A percentile compares a stretch with the other conserved stretches of the same genome.
Conservation (phyloP, 768 basidiomycete genomes). For the Panaeolus cyanescens region DNA sequence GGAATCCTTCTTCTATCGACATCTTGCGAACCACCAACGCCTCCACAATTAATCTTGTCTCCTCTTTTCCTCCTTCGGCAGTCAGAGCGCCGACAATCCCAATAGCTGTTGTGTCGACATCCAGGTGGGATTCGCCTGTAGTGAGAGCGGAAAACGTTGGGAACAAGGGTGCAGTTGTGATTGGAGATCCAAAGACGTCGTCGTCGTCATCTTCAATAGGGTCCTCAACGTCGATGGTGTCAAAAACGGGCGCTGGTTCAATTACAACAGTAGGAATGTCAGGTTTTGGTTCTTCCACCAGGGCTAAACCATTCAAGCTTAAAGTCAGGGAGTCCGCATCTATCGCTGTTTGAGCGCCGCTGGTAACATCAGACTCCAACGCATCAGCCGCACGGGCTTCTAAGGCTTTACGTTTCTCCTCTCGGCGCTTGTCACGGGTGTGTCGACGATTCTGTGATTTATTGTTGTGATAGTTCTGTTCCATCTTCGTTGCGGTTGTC, state of each 20-base stretch:
- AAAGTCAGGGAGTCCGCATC: conserved; percentile 28
- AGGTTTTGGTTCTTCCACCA: conserved; percentile 17
- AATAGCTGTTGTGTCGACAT: conserved; percentile 23
- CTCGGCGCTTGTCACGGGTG: conserved; percentile 52
- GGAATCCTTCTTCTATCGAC: conserved; percentile 71
- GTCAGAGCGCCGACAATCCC: conserved; percentile 22
- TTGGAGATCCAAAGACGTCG: conserved; percentile 39
- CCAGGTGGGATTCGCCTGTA: conserved; percentile 27
- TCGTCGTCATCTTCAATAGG: conserved; percentile 27
- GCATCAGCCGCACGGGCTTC: conserved; percentile 28
- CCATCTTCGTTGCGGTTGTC: conserved; percentile 13
- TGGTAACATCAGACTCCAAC: conserved; percentile 11
- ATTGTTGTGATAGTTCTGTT: conserved; percentile 10
- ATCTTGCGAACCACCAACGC: conserved; percentile 79
- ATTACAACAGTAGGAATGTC: not conserved
- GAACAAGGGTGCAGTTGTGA: conserved; percentile 19
- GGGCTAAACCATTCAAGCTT: conserved; percentile 28
- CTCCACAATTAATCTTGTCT: conserved; percentile 75
- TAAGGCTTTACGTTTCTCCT: conserved; percentile 43
- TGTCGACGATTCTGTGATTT: conserved; percentile 42
- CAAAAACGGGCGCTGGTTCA: conserved; percentile 13
- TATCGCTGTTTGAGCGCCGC: not conserved
- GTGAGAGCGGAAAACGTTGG: conserved; percentile 25
- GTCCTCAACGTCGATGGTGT: conserved; percentile 7
- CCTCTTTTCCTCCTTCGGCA: conserved; percentile 16